Conservation (phyloP, 371 early-diverging fungal genomes). For the Circinella minor region DNA sequence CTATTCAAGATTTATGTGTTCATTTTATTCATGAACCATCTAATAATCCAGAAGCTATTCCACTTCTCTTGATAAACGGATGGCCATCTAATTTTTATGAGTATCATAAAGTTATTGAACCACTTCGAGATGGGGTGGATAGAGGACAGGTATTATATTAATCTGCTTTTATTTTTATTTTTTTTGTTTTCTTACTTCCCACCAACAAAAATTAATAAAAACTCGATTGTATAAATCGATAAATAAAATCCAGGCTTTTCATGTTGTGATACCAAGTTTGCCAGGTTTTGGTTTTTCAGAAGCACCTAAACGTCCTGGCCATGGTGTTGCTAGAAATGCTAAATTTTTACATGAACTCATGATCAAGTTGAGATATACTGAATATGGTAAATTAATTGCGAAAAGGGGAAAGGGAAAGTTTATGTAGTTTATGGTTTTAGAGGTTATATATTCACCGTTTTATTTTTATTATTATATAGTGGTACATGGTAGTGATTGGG, state of each 20-base stretch:
- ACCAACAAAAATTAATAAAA: neutral
- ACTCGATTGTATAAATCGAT: too few species aligned
- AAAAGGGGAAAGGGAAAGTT: too few species aligned
- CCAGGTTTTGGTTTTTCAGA: slow-evolving; percentile 71
- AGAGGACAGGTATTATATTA: slow-evolving; percentile 25
- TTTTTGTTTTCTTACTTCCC: neutral
- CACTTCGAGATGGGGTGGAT: slow-evolving; percentile 38
- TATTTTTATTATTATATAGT: slow-evolving; percentile 14
- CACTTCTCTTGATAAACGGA: slow-evolving; percentile 68
- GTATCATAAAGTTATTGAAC: slow-evolving; percentile 61
- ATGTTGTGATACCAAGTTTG: slow-evolving; percentile 64
- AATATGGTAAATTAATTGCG: slow-evolving; percentile 36
- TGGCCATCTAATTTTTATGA: slow-evolving; percentile 73
- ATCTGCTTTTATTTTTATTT: neutral
- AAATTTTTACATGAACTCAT: slow-evolving; percentile 53
- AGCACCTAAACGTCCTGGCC: slow-evolving; percentile 45
- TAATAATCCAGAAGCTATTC: slow-evolving; percentile 51
- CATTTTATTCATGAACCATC: slow-evolving; percentile 68
- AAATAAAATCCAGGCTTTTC: slow-evolving; percentile 43
- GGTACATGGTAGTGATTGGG: slow-evolving; percentile 61
- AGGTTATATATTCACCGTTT: too few species aligned
- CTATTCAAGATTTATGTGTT: slow-evolving; percentile 49
- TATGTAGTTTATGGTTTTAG: too few species aligned
- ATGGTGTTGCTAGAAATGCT: slow-evolving; percentile 41
- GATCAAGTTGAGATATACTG: slow-evolving; percentile 57